Evolutionary conservation across 306 rosid genomes (phyloP).

Genomic region (Begonia peltatifolia): DNA sequence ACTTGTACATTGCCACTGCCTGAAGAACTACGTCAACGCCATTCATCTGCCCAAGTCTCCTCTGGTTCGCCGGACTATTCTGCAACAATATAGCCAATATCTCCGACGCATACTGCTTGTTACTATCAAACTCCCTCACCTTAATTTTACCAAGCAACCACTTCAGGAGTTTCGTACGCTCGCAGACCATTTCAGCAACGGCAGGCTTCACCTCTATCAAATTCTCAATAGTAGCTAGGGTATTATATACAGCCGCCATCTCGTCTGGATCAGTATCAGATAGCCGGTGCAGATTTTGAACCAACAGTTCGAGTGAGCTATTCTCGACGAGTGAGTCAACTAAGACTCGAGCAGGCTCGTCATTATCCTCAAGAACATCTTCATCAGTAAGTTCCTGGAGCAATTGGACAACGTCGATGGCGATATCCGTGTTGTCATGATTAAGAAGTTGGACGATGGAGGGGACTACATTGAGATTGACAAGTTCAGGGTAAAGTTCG

Average conservation of each 20-base stretch:
- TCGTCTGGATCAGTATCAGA: constrained; percentile 66
- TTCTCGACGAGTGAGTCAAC: constrained; percentile 64
- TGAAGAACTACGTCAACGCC: constrained; percentile 88
- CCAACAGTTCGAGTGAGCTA: constrained; percentile 64
- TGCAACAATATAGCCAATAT: constrained; percentile 82
- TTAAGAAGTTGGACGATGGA: constrained; percentile 61
- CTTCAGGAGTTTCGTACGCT: constrained; percentile 60
- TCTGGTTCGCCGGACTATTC: constrained; percentile 64
- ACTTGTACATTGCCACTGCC: constrained; percentile 94
- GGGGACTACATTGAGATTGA: constrained; percentile 50
- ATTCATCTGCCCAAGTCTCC: constrained; percentile 82
- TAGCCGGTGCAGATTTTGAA: constrained; percentile 62
- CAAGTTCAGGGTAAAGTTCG: constrained; percentile 80
- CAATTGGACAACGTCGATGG: constrained; percentile 66
- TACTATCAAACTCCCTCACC: constrained; percentile 77
- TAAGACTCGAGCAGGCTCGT: constrained; percentile 57
- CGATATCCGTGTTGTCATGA: constrained; percentile 82
- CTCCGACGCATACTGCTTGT: constrained; percentile 88
- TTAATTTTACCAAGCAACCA: constrained; percentile 89
- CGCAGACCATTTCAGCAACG: constrained; percentile 81
- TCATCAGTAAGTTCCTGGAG: constrained; percentile 81
- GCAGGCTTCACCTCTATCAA: constrained; percentile 78
- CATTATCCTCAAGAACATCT: constrained; percentile 67
- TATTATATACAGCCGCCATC: constrained; percentile 43
- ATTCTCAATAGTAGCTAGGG: constrained; percentile 77